These are phyloP conservation scores for Hypoxylon sp. DNA, from an alignment of 2,329 filamentous ascomycete genomes.

Conservation along the genomic window DNA sequence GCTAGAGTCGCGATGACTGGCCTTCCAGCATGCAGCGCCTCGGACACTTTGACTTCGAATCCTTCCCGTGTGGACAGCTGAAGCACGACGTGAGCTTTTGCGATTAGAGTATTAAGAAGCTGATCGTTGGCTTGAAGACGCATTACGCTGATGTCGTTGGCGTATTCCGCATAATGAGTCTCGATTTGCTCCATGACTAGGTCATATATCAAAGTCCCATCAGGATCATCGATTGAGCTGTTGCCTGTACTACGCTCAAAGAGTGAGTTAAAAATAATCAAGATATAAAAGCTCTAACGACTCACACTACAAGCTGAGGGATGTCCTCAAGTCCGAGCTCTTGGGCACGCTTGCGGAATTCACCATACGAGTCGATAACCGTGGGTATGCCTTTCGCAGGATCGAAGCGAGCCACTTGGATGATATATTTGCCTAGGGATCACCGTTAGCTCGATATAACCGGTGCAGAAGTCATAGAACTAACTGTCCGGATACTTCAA, in stretches of 20 bases:
- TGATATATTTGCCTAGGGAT: conserved; percentile 75
- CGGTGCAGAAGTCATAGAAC: conserved; percentile 20
- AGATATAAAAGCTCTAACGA: background rate
- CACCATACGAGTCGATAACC: conserved; percentile 81
- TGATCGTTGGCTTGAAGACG: conserved; percentile 84
- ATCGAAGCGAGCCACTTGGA: conserved; percentile 86
- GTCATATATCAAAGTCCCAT: conserved; percentile 80
- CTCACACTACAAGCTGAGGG: conserved; percentile 79
- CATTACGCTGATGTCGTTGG: conserved; percentile 79
- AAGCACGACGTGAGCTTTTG: conserved; percentile 79
- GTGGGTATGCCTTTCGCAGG: conserved; percentile 86
- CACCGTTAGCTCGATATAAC: conserved; percentile 15
- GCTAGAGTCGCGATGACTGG: conserved; percentile 82
- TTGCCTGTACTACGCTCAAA: conserved; percentile 68
- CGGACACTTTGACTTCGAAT: conserved; percentile 89
- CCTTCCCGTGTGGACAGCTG: conserved; percentile 87
- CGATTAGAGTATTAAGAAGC: conserved; percentile 81
- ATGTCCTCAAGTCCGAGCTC: conserved; percentile 65
- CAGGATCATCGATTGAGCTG: conserved; percentile 85
- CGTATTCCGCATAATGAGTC: conserved; percentile 71
- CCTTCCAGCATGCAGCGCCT: conserved; percentile 84
- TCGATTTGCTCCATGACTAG: conserved; percentile 78
- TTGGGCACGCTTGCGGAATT: conserved; percentile 75
- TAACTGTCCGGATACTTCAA: conserved; percentile 69
- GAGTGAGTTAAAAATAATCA: conserved; percentile 3